Evolutionary conservation across 1,284 basidiomycete genomes (phyloP).

Genomic region (Hypsizygus ulmarius): DNA sequence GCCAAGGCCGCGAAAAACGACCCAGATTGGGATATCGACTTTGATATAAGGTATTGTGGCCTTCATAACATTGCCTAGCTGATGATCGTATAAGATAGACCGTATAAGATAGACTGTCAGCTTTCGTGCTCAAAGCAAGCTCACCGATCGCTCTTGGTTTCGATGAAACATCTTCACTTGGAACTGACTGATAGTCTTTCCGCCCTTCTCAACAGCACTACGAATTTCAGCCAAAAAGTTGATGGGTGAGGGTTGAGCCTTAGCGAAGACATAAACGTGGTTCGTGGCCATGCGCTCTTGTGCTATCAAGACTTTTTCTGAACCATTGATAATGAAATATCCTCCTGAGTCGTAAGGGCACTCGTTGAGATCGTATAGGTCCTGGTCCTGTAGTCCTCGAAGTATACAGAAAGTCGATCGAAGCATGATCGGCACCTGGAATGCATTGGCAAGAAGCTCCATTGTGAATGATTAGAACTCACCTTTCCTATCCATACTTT

Average conservation of each 20-base stretch:
- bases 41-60: conserved; percentile 98
- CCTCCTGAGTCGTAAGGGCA: conserved; percentile 98
- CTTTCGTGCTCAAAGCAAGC: conserved; percentile 28
- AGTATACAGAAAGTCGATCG: conserved; percentile 95
- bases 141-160: conserved; percentile 81
- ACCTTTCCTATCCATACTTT: conserved; percentile 98
- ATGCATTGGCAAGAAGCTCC: conserved; percentile 11
- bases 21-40: conserved; percentile 98
- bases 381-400: conserved; percentile 73
- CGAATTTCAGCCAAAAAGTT: conserved; percentile 97
- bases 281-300: conserved; percentile 99
- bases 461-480: conserved; percentile 26
- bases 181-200: conserved; percentile 97
- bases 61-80: conserved; percentile 94
- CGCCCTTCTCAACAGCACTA: conserved; percentile 96
- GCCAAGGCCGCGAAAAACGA: conserved; percentile 97
- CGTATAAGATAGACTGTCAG: background rate
- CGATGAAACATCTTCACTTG: conserved; percentile 97
- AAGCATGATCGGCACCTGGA: conserved; percentile 95
- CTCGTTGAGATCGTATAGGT: conserved; percentile 90
- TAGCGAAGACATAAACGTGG: conserved; percentile 99
- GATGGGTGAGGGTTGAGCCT: conserved; percentile 94
- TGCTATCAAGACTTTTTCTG: conserved; percentile 98
- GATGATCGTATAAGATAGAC: conserved; percentile 5
- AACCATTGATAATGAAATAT: conserved; percentile 99